Conservation (phyloP, 164 flowering plant genomes). For the Dillenia suffruticosa region DNA sequence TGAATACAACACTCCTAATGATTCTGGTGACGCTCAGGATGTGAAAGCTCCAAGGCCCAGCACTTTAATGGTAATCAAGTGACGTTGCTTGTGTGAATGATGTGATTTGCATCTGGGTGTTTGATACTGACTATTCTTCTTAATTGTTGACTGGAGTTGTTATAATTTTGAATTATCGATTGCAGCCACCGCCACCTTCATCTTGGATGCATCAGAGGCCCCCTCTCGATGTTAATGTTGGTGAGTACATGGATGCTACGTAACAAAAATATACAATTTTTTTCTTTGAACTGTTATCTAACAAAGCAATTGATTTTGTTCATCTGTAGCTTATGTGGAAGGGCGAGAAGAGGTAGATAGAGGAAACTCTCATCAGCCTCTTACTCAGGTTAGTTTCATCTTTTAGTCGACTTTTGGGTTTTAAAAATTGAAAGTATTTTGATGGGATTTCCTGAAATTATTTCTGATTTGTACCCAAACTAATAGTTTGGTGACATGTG, state of each 20-base stretch:
- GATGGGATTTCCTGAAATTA: too few species aligned
- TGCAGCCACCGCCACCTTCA: conserved; percentile 74
- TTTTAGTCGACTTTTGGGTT: background rate
- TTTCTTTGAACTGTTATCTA: background rate
- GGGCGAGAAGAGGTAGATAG: conserved; percentile 77
- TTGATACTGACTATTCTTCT: background rate
- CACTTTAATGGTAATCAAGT: conserved; percentile 59
- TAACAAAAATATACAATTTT: background rate
- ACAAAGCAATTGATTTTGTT: conserved; percentile 3
- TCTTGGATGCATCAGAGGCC: conserved; percentile 86
- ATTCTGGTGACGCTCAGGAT: conserved; percentile 42
- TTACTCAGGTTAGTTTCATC: conserved; percentile 56
- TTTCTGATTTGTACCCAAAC: too few species aligned
- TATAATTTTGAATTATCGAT: background rate
- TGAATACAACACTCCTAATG: conserved; percentile 50
- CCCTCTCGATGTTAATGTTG: conserved; percentile 91
- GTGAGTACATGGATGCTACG: conserved; percentile 37
- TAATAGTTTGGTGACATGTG: too few species aligned
- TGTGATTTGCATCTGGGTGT: background rate
- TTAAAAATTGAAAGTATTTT: too few species aligned
- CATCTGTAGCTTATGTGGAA: conserved; percentile 77
- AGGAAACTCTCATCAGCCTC: conserved; percentile 54
- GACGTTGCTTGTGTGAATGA: background rate
- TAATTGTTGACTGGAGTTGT: background rate
- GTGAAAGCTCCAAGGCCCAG: conserved; percentile 70